A percentile compares a stretch with the other conserved stretches of the same genome.
These are phyloP conservation scores for Berkeleyomyces rouxiae DNA, from an alignment of 2,329 filamentous ascomycete genomes.

Conservation along the genomic window DNA sequence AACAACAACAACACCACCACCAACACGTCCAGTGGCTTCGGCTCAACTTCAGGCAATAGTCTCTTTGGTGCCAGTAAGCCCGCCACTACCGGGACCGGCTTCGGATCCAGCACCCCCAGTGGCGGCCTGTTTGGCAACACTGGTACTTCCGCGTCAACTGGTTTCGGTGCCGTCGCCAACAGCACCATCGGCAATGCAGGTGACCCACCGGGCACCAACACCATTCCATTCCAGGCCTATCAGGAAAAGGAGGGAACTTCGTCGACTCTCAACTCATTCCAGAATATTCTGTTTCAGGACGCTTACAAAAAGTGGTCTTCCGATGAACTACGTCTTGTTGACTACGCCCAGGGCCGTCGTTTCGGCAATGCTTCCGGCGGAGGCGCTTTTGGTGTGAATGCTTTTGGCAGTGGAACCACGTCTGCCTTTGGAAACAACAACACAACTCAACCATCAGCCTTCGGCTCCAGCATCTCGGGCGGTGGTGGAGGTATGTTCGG, in stretches of 20 bases:
- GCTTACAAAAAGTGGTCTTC: conserved; percentile 79
- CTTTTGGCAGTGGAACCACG: conserved; percentile 28
- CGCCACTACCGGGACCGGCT: conserved; percentile 22
- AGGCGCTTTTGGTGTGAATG: conserved; percentile 60
- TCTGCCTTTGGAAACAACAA: conserved; percentile 18
- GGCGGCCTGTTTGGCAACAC: conserved; percentile 32
- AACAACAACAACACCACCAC: conserved; percentile 15
- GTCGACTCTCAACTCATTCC: conserved; percentile 45
- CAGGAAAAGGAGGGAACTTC: conserved; percentile 56
- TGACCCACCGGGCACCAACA: conserved; percentile 52
- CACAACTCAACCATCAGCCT: conserved; percentile 17
- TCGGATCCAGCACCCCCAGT: conserved; percentile 28
- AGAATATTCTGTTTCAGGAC: conserved; percentile 63
- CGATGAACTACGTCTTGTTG: conserved; percentile 67
- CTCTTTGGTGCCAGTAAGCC: conserved; percentile 38
- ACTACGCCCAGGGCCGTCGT: conserved; percentile 75
- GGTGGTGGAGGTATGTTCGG: conserved; percentile 26
- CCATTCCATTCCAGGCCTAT: conserved; percentile 50
- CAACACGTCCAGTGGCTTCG: conserved; percentile 15
- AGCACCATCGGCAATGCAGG: conserved; percentile 36
- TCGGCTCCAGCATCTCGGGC: conserved; percentile 20
- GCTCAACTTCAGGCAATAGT: conserved; percentile 17
- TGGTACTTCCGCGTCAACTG: conserved; percentile 21
- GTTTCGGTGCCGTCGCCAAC: conserved; percentile 29
- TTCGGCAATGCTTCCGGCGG: conserved; percentile 71